A percentile compares a stretch with the other conserved stretches of the same genome.
phyloP scores from a whole-genome alignment of 139 green algal species.

The Chlorella sp. region DNA sequence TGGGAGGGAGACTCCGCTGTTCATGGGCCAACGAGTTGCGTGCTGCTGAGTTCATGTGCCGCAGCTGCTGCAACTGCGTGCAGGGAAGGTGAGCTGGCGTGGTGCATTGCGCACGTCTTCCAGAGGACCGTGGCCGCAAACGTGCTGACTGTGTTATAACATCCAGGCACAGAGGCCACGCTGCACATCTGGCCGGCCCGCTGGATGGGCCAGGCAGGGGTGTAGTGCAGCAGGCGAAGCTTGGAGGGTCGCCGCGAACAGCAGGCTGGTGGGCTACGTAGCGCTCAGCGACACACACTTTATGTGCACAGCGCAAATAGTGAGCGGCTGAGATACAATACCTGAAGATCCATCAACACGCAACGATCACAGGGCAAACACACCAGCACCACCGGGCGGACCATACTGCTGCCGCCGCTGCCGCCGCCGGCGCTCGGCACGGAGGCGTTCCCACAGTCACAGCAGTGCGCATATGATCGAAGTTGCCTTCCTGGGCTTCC shows the following conservation, averaged over 20 bases:
- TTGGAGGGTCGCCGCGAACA: background rate
- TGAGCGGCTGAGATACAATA: too few relatives aligned
- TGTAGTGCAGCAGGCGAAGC: background rate
- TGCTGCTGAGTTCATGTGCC: too few relatives aligned
- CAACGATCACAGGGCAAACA: too few relatives aligned
- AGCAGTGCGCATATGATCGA: background rate
- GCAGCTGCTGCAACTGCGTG: background rate
- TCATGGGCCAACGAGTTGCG: too few relatives aligned
- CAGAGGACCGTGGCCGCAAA: background rate
- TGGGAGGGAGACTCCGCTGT: background rate
- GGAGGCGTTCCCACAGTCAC: background rate
- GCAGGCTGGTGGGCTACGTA: too few relatives aligned
- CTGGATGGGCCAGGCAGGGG: background rate
- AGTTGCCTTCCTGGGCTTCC: background rate
- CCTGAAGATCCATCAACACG: slow-evolving; percentile 57
- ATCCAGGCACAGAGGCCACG: slow-evolving; percentile 49
- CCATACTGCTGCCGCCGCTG: background rate
- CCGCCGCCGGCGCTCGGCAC: background rate
- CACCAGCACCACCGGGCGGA: slow-evolving; percentile 10
- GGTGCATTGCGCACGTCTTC: too few relatives aligned
- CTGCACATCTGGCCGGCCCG: slow-evolving; percentile 13
- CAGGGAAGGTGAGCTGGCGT: background rate
- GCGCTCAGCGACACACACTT: too few relatives aligned
- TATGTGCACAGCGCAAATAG: too few relatives aligned
- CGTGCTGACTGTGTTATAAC: slow-evolving; percentile 50